Conservation (phyloP, 768 basidiomycete genomes). For the Pisolithus orientalis region DNA sequence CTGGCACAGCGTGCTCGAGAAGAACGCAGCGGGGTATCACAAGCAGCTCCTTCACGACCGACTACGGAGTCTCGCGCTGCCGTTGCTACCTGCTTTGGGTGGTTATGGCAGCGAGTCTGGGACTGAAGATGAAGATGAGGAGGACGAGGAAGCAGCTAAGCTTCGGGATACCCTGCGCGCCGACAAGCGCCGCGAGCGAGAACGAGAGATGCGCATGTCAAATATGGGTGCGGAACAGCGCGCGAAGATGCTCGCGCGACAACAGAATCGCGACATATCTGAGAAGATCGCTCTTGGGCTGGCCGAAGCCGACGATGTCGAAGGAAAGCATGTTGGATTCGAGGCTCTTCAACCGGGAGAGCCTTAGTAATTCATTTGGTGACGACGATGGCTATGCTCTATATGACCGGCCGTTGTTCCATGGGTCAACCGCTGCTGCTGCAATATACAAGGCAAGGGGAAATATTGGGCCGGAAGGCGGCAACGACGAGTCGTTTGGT, state of each 20-base stretch:
- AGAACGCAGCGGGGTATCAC: constrained; percentile 75
- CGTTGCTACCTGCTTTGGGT: constrained; percentile 69
- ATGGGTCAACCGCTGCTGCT: constrained; percentile 93
- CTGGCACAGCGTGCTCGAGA: constrained; percentile 95
- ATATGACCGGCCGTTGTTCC: constrained; percentile 93
- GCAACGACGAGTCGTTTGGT: constrained; percentile 87
- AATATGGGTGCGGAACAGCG: constrained; percentile 98
- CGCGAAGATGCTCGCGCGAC: constrained; percentile 90
- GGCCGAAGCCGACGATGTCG: constrained; percentile 92
- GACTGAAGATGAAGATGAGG: constrained; percentile 51
- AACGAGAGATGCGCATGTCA: constrained; percentile 96
- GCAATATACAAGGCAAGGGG: constrained; percentile 99
- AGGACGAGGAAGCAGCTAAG: constrained; percentile 80
- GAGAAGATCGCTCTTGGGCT: constrained; percentile 98
- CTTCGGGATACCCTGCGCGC: constrained; percentile 86
- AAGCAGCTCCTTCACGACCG: constrained; percentile 53
- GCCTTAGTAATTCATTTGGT: constrained; percentile 72
- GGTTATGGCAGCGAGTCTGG: constrained; percentile 83
- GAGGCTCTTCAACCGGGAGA: constrained; percentile 95
- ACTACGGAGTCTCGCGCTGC: constrained; percentile 62
- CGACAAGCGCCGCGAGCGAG: constrained; percentile 90
- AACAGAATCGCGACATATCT: constrained; percentile 98
- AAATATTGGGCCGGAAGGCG: constrained; percentile 60
- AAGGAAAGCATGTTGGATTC: constrained; percentile 99
- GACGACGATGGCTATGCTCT: constrained; percentile 92